Evolutionary conservation across 345 rosid species (phyloP).

Genomic region (Microcos paniculata): DNA sequence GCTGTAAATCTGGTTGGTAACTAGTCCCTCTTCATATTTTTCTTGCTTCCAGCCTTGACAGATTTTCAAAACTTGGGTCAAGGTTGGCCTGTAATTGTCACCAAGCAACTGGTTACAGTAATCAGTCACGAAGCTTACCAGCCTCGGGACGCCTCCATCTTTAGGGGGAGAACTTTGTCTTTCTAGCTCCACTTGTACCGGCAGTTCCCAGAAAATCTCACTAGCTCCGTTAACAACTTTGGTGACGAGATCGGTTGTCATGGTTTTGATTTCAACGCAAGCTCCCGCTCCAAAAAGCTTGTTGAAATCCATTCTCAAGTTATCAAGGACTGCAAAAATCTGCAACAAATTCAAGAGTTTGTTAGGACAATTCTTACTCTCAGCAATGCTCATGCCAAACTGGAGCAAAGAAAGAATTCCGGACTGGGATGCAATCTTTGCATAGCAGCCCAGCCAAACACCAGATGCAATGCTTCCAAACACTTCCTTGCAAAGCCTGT

Average conservation of each 20-base stretch:
- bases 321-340: conserved; percentile 55
- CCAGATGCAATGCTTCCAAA: conserved; percentile 36
- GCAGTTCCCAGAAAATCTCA: conserved; percentile 75
- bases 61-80: conserved; percentile 58
- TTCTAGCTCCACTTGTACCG: conserved; percentile 62
- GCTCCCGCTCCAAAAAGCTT: conserved; percentile 50
- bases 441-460: conserved; percentile 43
- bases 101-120: conserved; percentile 66
- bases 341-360: conserved; percentile 70
- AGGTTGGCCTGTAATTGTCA: conserved; percentile 43
- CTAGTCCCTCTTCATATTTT: conserved; percentile 43
- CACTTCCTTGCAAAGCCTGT: conserved; percentile 45
- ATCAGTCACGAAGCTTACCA: conserved; percentile 63
- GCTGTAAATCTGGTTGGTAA: conserved; percentile 47
- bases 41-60: conserved; percentile 65
- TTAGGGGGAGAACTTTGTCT: conserved; percentile 52
- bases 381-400: conserved; percentile 58
- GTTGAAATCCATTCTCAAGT: conserved; percentile 62
- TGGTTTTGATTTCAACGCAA: conserved; percentile 52
- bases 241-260: conserved; percentile 58
- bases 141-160: conserved; percentile 58
- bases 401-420: conserved; percentile 45
- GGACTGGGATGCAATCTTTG: conserved; percentile 49
- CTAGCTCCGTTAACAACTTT: conserved; percentile 54
- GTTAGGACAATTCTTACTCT: conserved; percentile 55